A percentile compares a stretch with the other conserved stretches of the same genome.
Conservation (phyloP, 2,329 filamentous ascomycete genomes). For the Hypomyces rosellus region DNA sequence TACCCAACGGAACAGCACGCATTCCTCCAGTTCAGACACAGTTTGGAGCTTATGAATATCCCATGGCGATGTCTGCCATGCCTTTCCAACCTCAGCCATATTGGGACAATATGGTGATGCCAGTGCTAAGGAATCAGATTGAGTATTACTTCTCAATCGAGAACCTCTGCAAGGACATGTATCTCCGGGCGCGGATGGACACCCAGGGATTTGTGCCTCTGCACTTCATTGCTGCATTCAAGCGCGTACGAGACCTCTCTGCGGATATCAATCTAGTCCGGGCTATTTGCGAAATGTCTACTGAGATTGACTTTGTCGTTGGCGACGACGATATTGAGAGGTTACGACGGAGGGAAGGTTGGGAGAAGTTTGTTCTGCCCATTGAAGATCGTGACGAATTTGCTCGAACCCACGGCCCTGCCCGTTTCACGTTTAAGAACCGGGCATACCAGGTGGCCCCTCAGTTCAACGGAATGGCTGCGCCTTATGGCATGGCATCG, state of each 20-base stretch:
- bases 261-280: conserved; percentile 67
- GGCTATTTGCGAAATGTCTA: conserved; percentile 65
- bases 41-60: conserved; percentile 33
- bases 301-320: conserved; percentile 65
- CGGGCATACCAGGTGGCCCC: conserved; percentile 22
- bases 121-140: conserved; percentile 46
- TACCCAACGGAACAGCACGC: conserved; percentile 30
- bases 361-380: conserved; percentile 73
- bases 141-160: conserved; percentile 98
- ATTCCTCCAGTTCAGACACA: conserved; percentile 32
- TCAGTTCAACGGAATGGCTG: conserved; percentile 27
- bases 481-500: conserved; percentile 25
- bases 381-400: conserved; percentile 64
- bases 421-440: conserved; percentile 32
- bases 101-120: conserved; percentile 45
- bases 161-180: conserved; percentile 91
- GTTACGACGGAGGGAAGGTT: conserved; percentile 66
- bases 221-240: conserved; percentile 75
- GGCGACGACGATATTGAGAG: conserved; percentile 74
- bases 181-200: conserved; percentile 86
- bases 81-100: conserved; percentile 36
- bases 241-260: conserved; percentile 49
- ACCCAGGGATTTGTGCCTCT: conserved; percentile 86
- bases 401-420: conserved; percentile 66
- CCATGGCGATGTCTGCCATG: conserved; percentile 30